Percentiles rank a stretch among this genome's conserved stretches.
These are phyloP conservation scores for Microbotryum lychnidis-dioicae DNA, from an alignment of 1,284 basidiomycete species.

Conservation along the genomic window DNA sequence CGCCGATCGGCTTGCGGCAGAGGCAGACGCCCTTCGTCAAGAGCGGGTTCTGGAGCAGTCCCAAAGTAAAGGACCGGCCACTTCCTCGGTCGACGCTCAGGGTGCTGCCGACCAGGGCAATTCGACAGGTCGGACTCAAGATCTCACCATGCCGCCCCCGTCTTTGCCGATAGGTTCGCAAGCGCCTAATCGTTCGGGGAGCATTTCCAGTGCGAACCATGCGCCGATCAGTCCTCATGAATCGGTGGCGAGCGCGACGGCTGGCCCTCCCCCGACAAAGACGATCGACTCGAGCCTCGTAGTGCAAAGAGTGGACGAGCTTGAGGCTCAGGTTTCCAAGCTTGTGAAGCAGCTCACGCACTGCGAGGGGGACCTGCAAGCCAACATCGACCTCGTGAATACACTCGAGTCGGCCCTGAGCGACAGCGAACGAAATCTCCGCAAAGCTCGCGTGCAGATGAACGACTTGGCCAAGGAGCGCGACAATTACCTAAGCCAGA, in stretches of 20 bases:
- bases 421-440: constrained; percentile 81
- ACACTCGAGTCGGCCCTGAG: constrained; percentile 73
- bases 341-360: constrained; percentile 83
- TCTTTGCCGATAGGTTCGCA: constrained; percentile 55
- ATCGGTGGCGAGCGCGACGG: constrained; percentile 5
- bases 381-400: constrained; percentile 80
- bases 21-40: too few species aligned
- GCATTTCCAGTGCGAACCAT: constrained; percentile 18
- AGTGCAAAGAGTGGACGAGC: constrained; percentile 58
- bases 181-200: constrained; percentile 31
- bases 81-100: background rate
- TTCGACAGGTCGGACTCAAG: constrained; percentile 76
- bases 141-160: constrained; percentile 77
- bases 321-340: constrained; percentile 61
- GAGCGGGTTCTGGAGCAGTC: too few species aligned
- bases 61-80: background rate
- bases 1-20: too few species aligned
- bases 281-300: constrained; percentile 51
- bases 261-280: constrained; percentile 4
- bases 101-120: constrained; percentile 47
- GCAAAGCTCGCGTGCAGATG: constrained; percentile 80
- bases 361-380: constrained; percentile 80
- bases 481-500: constrained; percentile 58
- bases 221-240: constrained; percentile 4
- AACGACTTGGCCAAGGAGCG: constrained; percentile 76